Conservation (phyloP, 257 asterid genomes). For the Sherardia arvensis region DNA sequence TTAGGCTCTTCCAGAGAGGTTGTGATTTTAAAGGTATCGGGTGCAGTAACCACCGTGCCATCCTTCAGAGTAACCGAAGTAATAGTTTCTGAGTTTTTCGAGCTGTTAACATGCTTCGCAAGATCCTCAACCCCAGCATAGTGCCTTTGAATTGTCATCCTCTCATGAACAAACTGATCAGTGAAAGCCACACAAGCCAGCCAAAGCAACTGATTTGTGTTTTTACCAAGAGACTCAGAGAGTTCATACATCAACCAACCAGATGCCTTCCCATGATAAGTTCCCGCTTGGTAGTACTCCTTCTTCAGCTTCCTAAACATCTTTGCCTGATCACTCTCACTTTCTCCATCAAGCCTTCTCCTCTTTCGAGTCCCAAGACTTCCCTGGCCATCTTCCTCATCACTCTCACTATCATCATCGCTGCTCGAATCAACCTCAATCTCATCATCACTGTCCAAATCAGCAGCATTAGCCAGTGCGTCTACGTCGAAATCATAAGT, state of each 20-base stretch:
- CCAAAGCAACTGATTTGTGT: conserved; percentile 85
- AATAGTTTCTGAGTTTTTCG: conserved; percentile 69
- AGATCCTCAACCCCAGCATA: conserved; percentile 88
- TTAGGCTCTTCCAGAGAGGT: conserved; percentile 85
- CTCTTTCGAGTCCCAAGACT: conserved; percentile 51
- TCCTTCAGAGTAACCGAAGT: conserved; percentile 83
- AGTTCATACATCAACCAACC: conserved; percentile 97
- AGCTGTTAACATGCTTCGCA: conserved; percentile 83
- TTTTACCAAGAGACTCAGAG: conserved; percentile 60
- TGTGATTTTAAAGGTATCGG: conserved; percentile 69
- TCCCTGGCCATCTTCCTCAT: conserved; percentile 41
- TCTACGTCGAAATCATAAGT: conserved; percentile 78
- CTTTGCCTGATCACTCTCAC: conserved; percentile 52
- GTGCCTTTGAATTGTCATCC: conserved; percentile 84
- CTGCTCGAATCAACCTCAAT: conserved; percentile 58
- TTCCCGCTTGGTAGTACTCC: conserved; percentile 80
- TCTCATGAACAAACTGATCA: conserved; percentile 90
- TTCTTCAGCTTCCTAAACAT: conserved; percentile 62
- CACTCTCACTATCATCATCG: conserved; percentile 57
- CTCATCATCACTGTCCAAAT: conserved; percentile 76
- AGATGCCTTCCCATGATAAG: conserved; percentile 91
- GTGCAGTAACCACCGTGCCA: conserved; percentile 81
- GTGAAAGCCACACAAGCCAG: conserved; percentile 92
- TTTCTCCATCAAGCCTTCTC: conserved; percentile 40
- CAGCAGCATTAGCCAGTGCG: conserved; percentile 77